Evolutionary conservation across 106 monocot genomes (phyloP).

Genomic region (Iris macrosiphon): DNA sequence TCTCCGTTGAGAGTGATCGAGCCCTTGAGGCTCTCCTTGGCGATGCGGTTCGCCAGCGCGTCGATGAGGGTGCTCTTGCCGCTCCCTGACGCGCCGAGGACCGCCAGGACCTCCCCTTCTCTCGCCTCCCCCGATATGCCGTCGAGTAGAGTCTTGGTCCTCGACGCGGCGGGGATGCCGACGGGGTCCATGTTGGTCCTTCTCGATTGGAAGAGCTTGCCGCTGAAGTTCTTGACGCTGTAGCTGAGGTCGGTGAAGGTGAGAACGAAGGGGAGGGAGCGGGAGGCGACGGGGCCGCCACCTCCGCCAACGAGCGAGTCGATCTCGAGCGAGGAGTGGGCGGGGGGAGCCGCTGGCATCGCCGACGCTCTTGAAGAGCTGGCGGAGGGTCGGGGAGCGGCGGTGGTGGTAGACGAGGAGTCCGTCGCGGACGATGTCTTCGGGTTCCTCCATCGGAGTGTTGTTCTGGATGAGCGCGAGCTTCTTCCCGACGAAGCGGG

Average conservation of each 20-base stretch:
- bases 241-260: constrained; percentile 72
- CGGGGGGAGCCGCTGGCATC: constrained; percentile 25
- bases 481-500: constrained; percentile 55
- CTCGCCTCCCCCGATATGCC: constrained; percentile 66
- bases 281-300: constrained; percentile 19
- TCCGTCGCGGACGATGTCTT: no score
- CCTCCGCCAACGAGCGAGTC: not conserved
- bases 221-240: constrained; percentile 37
- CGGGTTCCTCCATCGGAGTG: no score
- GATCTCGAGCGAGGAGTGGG: constrained; percentile 50
- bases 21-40: constrained; percentile 53
- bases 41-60: constrained; percentile 75
- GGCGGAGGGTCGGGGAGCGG: constrained; percentile 37
- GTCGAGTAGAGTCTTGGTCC: constrained; percentile 54
- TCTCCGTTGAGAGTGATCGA: constrained; percentile 13
- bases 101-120: constrained; percentile 82
- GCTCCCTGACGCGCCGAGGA: constrained; percentile 79
- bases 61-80: constrained; percentile 92
- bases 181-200: no score
- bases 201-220: no score
- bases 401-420: constrained; percentile 23
- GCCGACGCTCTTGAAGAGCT: constrained; percentile 14
- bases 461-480: no score
- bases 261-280: constrained; percentile 25
- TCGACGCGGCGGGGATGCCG: not conserved